phyloP scores from a whole-genome alignment of 164 flowering plant species.

The Macadamia tetraphylla region DNA sequence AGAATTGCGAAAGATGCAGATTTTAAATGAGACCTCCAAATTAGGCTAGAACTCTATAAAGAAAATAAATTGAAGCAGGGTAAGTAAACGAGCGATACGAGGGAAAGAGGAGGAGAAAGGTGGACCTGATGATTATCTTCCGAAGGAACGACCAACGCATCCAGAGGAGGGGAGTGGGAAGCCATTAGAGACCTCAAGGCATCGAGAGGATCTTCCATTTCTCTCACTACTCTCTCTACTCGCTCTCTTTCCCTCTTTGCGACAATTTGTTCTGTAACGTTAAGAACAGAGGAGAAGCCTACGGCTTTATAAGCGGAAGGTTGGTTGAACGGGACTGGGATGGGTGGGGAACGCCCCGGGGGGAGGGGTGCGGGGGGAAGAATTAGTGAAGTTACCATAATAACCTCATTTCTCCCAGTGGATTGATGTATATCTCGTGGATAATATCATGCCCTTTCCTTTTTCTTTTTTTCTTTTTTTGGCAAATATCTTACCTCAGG shows the following conservation, averaged over 20 bases:
- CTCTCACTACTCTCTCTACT: neutral
- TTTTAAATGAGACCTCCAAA: neutral
- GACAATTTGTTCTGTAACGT: neutral
- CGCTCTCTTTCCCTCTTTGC: neutral
- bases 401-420: too few species aligned
- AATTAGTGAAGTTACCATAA: too few species aligned
- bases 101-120: neutral
- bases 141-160: conserved; percentile 83
- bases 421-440: too few species aligned
- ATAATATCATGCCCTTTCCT: too few species aligned
- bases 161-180: conserved; percentile 76
- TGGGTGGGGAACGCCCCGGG: too few species aligned
- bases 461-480: too few species aligned
- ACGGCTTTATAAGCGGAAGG: neutral
- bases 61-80: neutral
- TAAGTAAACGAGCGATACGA: neutral
- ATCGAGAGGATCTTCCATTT: conserved; percentile 60
- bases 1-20: neutral
- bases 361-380: too few species aligned
- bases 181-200: conserved; percentile 79
- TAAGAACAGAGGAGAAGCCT: neutral
- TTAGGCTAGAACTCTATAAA: neutral
- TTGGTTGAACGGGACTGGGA: too few species aligned
- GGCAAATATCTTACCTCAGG: too few species aligned
- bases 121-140: conserved; percentile 94